phyloP scores from a whole-genome alignment of 768 basidiomycete genomes.

The Lyophyllum decastes region DNA sequence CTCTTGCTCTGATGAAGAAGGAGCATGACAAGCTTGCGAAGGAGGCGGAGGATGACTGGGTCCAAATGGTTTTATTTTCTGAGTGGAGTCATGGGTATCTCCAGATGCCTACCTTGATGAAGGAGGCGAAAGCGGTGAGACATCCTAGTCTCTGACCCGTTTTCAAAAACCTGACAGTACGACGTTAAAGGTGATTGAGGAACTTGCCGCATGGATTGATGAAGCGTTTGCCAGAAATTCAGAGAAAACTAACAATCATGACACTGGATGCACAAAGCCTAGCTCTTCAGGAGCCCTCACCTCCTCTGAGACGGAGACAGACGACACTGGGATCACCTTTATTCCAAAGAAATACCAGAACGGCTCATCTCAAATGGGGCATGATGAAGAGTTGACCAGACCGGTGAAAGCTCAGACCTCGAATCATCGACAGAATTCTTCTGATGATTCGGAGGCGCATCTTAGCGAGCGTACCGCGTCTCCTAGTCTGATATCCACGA shows the following conservation, averaged over 20 bases:
- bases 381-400: conserved; percentile 1
- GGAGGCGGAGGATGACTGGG: conserved; percentile 93
- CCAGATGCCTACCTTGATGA: conserved; percentile 90
- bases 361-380: conserved; percentile 2
- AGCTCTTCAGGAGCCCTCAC: conserved; percentile 5
- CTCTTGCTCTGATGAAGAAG: conserved; percentile 44
- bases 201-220: conserved; percentile 91
- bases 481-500: neutral
- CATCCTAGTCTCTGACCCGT: neutral
- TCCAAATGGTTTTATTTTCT: conserved; percentile 88
- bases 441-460: conserved; percentile 10
- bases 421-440: neutral
- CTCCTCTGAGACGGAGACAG: conserved; percentile 63
- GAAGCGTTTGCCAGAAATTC: conserved; percentile 49
- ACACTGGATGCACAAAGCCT: neutral
- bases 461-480: conserved; percentile 13
- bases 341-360: conserved; percentile 32
- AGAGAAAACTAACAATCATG: conserved; percentile 8
- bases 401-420: neutral
- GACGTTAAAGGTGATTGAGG: conserved; percentile 56
- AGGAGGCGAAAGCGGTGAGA: conserved; percentile 67
- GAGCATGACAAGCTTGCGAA: conserved; percentile 61
- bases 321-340: conserved; percentile 72
- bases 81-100: conserved; percentile 98
- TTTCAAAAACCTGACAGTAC: conserved; percentile 1